Evolutionary conservation across 208 protist genomes (phyloP), one percentile per base, ranked within the genome.

Genomic region (Acanthamoeba quina): DNA sequence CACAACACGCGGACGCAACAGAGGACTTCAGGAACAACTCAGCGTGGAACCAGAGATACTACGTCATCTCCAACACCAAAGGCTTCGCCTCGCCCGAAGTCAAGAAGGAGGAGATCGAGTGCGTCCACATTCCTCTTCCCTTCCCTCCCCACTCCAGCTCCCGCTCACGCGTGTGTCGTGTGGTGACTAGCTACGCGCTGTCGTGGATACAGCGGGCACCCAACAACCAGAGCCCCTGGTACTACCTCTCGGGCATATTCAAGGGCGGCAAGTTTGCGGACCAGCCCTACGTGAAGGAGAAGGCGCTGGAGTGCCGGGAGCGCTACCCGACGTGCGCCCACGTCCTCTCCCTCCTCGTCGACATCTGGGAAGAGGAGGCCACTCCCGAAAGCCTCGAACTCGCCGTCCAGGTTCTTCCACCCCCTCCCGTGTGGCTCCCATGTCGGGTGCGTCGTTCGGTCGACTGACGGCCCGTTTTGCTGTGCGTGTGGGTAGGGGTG

Each of bases 21-120:
- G 80, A 95, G 24, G 98, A 99, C 82, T 70, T 97, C 19, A 90
- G 97, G 62, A 99, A 99, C 91, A 99, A 99, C 94, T 98, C 96
- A 62, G 98, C 97, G 10, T 99, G 98, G 98, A 98, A 98, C 89
- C 96, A 99, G 62, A 60, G 97, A 34, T 98, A 96, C 90, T 98
- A 97, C 94, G 86, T 98, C 1, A 83, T 98, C n/a, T 92, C 76
- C 47, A 37, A 88, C 62, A 89, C 80, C 29, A 64, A 26, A 13
- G 80, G 56, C 41, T 68, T 89, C 29, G 56, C 13, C 47, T 68
- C 54, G n/a, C 80, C 56, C 17, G 80, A 89, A 17, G 80, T 89
- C 80, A 89, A 89, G 56, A 56, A 62, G 80, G 17, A 89, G 56
- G 80, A 89, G 17, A 89, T 89, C 80, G 80, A 89, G 80, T 89